phyloP scores from a whole-genome alignment of 164 flowering plant genomes.

The Nymphaea thermarum region DNA sequence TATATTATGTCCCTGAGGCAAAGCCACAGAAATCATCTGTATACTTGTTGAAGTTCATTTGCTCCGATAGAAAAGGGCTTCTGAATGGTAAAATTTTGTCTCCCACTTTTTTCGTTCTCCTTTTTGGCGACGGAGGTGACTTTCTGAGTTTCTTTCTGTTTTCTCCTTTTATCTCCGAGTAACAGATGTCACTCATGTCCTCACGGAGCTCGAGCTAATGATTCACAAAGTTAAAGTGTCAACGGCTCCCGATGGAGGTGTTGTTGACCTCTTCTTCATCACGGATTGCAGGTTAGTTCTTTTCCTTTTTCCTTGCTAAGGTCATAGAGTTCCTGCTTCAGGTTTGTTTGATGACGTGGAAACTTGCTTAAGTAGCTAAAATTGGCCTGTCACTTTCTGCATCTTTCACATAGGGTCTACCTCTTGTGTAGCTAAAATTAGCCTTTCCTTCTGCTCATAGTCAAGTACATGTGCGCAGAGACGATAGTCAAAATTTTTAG shows the following conservation, averaged over 20 bases:
- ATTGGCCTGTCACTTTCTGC: too few relatives aligned
- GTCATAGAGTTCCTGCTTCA: too few relatives aligned
- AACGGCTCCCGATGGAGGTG: conserved; percentile 1
- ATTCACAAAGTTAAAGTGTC: conserved; percentile 4
- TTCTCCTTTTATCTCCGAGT: background rate
- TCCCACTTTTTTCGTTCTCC: background rate
- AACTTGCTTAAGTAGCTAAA: too few relatives aligned
- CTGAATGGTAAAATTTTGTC: conserved; percentile 44
- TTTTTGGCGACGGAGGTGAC: too few relatives aligned
- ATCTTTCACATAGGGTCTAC: too few relatives aligned
- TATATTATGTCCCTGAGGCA: conserved; percentile 24
- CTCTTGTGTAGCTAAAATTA: too few relatives aligned
- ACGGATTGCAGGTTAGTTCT: background rate
- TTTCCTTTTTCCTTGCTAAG: too few relatives aligned
- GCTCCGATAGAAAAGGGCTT: conserved; percentile 58
- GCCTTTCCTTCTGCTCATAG: too few relatives aligned
- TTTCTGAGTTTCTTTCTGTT: background rate
- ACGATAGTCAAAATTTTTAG: too few relatives aligned
- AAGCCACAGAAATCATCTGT: conserved; percentile 21
- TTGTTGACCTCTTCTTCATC: conserved; percentile 3
- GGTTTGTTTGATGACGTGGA: too few relatives aligned
- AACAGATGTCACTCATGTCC: conserved; percentile 4
- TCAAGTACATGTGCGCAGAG: too few relatives aligned
- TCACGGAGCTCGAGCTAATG: conserved; percentile 2
- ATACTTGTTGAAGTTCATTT: conserved; percentile 49